phyloP scores from a whole-genome alignment of 2,329 filamentous ascomycete genomes.

The Mycosphaerelloides madeirae region DNA sequence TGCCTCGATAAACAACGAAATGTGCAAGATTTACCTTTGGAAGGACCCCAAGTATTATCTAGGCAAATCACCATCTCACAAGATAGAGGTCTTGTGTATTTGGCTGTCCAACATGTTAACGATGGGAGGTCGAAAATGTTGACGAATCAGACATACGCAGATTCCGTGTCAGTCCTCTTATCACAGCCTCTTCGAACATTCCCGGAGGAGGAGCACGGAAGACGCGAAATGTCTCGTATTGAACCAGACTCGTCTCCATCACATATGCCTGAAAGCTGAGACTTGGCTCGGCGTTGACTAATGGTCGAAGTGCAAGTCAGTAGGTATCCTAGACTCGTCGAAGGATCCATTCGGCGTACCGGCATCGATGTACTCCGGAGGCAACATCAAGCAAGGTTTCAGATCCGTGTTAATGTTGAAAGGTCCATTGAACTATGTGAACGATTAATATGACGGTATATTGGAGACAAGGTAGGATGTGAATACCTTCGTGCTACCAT shows the following conservation, averaged over 20 bases:
- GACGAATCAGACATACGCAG: slow-evolving; percentile 4
- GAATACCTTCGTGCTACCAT: slow-evolving; percentile 1
- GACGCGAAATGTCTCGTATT: slow-evolving; percentile 9
- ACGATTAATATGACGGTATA: no score
- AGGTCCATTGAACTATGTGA: slow-evolving; percentile 6
- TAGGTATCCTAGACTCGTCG: not conserved
- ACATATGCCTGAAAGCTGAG: slow-evolving; percentile 1
- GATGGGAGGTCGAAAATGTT: not conserved
- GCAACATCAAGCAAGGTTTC: slow-evolving; percentile 4
- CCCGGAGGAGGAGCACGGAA: slow-evolving; percentile 3
- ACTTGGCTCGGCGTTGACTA: not conserved
- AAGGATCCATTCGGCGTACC: slow-evolving; percentile 5
- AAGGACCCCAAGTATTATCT: slow-evolving; percentile 5
- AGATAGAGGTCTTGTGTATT: slow-evolving; percentile 9
- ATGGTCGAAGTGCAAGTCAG: not conserved
- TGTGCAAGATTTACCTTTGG: not conserved
- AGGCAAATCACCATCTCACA: slow-evolving; percentile 3
- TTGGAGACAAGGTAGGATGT: not conserved
- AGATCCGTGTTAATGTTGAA: slow-evolving; percentile 6
- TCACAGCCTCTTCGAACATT: slow-evolving; percentile 13
- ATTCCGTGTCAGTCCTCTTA: slow-evolving; percentile 13
- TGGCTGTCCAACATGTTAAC: not conserved
- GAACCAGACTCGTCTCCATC: not conserved
- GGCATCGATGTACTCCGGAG: slow-evolving; percentile 10
- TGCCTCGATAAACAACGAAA: no score